Evolutionary conservation across 2,329 filamentous ascomycete genomes (phyloP).

Genomic region (Sodiomyces alkalinus): DNA sequence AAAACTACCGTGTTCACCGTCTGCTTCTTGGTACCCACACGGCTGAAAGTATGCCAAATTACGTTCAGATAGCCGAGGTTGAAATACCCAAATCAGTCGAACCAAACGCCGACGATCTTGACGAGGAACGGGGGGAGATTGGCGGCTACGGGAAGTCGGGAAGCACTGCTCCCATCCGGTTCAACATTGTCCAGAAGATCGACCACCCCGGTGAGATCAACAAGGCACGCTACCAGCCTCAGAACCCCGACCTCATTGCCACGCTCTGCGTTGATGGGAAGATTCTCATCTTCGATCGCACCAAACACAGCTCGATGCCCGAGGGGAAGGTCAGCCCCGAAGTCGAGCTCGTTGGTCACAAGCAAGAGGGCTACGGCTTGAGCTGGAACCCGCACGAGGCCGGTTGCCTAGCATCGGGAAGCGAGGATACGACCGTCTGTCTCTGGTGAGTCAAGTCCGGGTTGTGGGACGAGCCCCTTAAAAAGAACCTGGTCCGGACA

Average conservation of each 20-base stretch:
- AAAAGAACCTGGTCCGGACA: too few relatives aligned
- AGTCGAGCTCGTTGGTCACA: slow-evolving; percentile 73
- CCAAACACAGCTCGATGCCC: slow-evolving; percentile 74
- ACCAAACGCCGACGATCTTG: slow-evolving; percentile 70
- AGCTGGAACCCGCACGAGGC: slow-evolving; percentile 79
- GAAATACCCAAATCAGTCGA: slow-evolving; percentile 70
- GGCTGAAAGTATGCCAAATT: slow-evolving; percentile 71
- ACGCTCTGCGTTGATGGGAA: slow-evolving; percentile 79
- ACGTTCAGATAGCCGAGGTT: slow-evolving; percentile 86
- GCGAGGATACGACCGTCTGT: slow-evolving; percentile 80
- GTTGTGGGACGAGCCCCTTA: background rate
- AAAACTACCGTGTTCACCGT: slow-evolving; percentile 76
- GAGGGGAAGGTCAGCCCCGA: slow-evolving; percentile 64
- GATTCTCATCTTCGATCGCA: slow-evolving; percentile 88
- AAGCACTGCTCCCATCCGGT: slow-evolving; percentile 62
- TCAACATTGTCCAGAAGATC: slow-evolving; percentile 89
- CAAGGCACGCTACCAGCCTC: slow-evolving; percentile 94
- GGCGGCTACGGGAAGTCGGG: slow-evolving; percentile 73
- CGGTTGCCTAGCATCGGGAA: slow-evolving; percentile 76
- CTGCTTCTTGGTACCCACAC: slow-evolving; percentile 92
- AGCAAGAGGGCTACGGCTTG: slow-evolving; percentile 78
- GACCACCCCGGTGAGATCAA: slow-evolving; percentile 95
- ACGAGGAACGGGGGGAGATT: slow-evolving; percentile 84
- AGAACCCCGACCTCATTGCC: slow-evolving; percentile 93
- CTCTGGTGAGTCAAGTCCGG: slow-evolving; percentile 50